Conservation (phyloP, 139 green algal genomes). For the Auxenochlorella pyrenoidosa region DNA sequence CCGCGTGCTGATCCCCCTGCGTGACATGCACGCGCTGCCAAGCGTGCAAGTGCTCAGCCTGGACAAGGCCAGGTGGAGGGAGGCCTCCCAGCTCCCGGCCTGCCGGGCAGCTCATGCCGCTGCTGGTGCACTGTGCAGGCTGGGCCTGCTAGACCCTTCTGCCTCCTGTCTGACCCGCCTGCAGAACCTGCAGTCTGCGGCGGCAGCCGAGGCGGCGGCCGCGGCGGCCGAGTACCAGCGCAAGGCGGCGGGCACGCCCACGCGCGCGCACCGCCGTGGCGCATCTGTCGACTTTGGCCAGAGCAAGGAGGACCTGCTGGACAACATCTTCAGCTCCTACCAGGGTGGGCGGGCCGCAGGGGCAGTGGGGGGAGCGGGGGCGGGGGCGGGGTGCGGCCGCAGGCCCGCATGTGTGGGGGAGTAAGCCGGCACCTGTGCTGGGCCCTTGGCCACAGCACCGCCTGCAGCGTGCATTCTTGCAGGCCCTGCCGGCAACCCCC, state of each 20-base stretch:
- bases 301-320: conserved; percentile 52
- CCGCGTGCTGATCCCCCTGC: background rate
- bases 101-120: too few species aligned
- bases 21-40: background rate
- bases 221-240: conserved; percentile 33
- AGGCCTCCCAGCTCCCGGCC: too few species aligned
- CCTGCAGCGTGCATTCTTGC: background rate
- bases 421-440: too few species aligned
- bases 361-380: too few species aligned
- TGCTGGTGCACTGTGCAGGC: background rate
- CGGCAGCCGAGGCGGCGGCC: conserved; percentile 12
- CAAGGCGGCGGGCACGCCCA: conserved; percentile 31
- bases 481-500: background rate
- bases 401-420: too few species aligned
- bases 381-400: too few species aligned
- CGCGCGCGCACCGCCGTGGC: conserved; percentile 17
- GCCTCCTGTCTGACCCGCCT: background rate
- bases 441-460: too few species aligned
- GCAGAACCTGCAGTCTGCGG: conserved; percentile 22
- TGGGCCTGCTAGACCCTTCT: background rate
- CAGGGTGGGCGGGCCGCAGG: background rate
- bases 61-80: background rate
- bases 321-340: conserved; percentile 41
- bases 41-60: background rate
- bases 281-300: conserved; percentile 24